Base-by-base conservation (phyloP, 805 yeast species). In the Nadsonia fulvescens region DNA sequence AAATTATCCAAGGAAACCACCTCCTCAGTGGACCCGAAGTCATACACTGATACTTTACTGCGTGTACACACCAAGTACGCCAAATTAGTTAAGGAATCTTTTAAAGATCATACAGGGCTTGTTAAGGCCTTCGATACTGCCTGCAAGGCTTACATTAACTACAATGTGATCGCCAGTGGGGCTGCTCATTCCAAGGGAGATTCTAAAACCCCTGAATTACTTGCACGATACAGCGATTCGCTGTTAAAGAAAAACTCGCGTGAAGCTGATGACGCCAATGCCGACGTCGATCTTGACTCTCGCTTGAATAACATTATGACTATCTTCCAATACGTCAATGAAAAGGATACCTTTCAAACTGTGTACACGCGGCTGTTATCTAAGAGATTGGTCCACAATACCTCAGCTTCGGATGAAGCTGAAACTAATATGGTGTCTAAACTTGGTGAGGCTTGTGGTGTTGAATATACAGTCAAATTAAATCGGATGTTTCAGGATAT, bases 401-500 rank as follows among this genome's bases (percentile, higher is more conserved):
- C 89, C 11, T 75, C 93, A 3, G 72, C 77, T 23, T 72, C 81
- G 18, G 92, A 78, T 31, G 86, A 75, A 36, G 63, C 66, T 23
- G 99, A 89, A 53, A 86, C 79, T 37, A 53, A 66, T 31, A 70
- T 89, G 35, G 79, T 89, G 34, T 79, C 81, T 41, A 68, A 77
- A 41, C 62, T 89, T 37, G 91, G 82, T 47, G 75, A 76, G 31
- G 92, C 76, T 33, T 86, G 89, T 50, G 81, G 92, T 11, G 61
- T 73, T 46, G 96, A 89, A 44, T 89, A 86, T 49, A 83, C 96
- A 1, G 73, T 79, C 29, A 86, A 83, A 49, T 77, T 89, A 49
- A 77, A 93, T 12, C 78, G 82, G 40, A 89, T 89, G 99, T 83
- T 89, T 49, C 77, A 75, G 46, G 98, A 89, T 52, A 79, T 89